phyloP scores from a whole-genome alignment of 2,329 filamentous ascomycete species.

The Fusarium pininemorale region DNA sequence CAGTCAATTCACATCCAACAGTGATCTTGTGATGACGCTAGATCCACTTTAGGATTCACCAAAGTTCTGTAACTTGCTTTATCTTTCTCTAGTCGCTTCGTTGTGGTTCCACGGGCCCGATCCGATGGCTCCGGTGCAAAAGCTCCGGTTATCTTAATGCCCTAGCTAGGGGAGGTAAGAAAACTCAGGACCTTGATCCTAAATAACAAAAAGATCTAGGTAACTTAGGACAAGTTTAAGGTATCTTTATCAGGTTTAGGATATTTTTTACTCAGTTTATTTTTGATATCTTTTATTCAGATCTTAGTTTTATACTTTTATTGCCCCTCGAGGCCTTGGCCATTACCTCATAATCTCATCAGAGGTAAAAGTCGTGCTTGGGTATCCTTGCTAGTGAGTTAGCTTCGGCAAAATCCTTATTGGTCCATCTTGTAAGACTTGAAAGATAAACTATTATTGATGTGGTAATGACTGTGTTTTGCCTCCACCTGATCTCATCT shows the following conservation, averaged over 20 bases:
- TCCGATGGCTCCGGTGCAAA: not conserved
- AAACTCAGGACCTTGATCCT: too few relatives aligned
- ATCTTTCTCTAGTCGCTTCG: not conserved
- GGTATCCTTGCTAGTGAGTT: not conserved
- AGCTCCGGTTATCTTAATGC: not conserved
- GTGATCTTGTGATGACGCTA: not conserved
- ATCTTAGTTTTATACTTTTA: too few relatives aligned
- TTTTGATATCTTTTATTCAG: accelerated
- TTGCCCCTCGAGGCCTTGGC: not conserved
- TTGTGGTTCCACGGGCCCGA: not conserved
- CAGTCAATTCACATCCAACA: not conserved
- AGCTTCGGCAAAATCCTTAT: not conserved
- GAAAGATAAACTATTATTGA: not conserved
- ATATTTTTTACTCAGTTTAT: too few relatives aligned
- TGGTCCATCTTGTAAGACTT: not conserved
- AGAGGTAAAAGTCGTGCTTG: too few relatives aligned
- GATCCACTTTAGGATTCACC: not conserved
- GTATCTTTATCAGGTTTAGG: too few relatives aligned
- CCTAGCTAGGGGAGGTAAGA: not conserved
- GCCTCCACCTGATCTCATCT: not conserved
- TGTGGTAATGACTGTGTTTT: not conserved
- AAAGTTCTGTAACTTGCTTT: not conserved
- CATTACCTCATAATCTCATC: not conserved
- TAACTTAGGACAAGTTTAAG: too few relatives aligned
- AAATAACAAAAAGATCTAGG: too few relatives aligned